Percentiles rank a stretch among this genome's conserved stretches.
Conservation (phyloP, 1,284 basidiomycete species). For the Lignosus rhinocerotis region DNA sequence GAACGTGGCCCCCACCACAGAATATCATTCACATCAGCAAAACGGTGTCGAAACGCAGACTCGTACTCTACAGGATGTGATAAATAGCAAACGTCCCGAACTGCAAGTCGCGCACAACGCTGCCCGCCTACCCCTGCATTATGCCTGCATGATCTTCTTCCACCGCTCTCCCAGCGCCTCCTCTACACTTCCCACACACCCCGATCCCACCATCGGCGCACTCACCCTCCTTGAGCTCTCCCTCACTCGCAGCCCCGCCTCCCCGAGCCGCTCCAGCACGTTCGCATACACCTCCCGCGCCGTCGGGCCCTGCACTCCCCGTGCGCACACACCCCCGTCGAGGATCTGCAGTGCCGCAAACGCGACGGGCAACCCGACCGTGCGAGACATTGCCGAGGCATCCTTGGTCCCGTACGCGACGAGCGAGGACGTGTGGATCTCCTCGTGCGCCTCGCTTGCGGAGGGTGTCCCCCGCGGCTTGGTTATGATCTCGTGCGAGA, state of each 20-base stretch:
- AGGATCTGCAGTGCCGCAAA: constrained; percentile 28
- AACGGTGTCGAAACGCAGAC: no score
- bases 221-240: constrained; percentile 43
- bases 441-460: constrained; percentile 33
- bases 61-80: no score
- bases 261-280: constrained; percentile 62
- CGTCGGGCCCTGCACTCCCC: constrained; percentile 74
- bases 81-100: no score
- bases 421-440: constrained; percentile 77
- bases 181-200: constrained; percentile 13
- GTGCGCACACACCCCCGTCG: constrained; percentile 60
- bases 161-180: constrained; percentile 11
- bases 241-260: constrained; percentile 66
- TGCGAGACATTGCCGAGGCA: constrained; percentile 85
- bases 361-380: constrained; percentile 61
- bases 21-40: no score
- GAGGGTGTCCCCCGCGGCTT: constrained; percentile 19
- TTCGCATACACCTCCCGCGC: constrained; percentile 57
- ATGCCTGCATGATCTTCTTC: constrained; percentile 3
- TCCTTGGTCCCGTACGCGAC: constrained; percentile 68
- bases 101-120: no score
- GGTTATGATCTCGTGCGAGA: constrained; percentile 81
- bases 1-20: no score
- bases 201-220: not conserved
- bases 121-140: no score